Conservation (phyloP, 306 rosid species). For the Cucumis melo region DNA sequence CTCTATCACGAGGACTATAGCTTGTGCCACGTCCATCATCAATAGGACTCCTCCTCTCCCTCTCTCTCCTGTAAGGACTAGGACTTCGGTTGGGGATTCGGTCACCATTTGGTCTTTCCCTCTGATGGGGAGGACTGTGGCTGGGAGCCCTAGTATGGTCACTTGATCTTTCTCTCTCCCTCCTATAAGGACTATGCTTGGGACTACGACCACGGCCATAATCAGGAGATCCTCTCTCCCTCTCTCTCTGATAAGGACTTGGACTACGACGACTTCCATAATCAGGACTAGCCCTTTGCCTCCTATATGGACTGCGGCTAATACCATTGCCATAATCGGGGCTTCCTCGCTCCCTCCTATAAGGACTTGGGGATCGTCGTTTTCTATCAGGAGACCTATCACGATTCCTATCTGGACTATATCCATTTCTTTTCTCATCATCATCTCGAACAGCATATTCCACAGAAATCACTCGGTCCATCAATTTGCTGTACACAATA, state of each 20-base stretch:
- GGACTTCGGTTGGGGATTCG: conserved; percentile 13
- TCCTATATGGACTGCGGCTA: conserved; percentile 44
- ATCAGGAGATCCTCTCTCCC: conserved; percentile 43
- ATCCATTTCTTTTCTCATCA: conserved; percentile 62
- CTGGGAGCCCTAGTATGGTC: conserved; percentile 18
- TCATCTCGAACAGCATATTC: conserved; percentile 85
- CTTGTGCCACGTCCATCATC: conserved; percentile 34
- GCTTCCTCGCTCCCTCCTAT: conserved; percentile 78
- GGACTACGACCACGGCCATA: conserved; percentile 47
- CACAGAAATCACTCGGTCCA: conserved; percentile 92
- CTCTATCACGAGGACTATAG: conserved; percentile 31
- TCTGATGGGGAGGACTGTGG: conserved; percentile 20
- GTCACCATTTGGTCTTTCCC: conserved; percentile 16
- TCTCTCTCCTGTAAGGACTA: conserved; percentile 34
- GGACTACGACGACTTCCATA: conserved; percentile 57
- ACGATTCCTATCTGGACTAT: conserved; percentile 67
- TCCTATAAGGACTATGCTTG: conserved; percentile 31
- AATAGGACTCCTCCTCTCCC: conserved; percentile 37
- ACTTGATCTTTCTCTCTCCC: conserved; percentile 14
- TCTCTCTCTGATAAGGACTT: conserved; percentile 44
- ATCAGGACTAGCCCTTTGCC: conserved; percentile 70
- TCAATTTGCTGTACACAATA: conserved; percentile 57
- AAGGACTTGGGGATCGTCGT: conserved; percentile 86
- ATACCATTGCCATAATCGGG: conserved; percentile 94
- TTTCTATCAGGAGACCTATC: conserved; percentile 63